Base-by-base conservation (phyloP, 2,329 filamentous ascomycete genomes). In the Fusarium nodosum region DNA sequence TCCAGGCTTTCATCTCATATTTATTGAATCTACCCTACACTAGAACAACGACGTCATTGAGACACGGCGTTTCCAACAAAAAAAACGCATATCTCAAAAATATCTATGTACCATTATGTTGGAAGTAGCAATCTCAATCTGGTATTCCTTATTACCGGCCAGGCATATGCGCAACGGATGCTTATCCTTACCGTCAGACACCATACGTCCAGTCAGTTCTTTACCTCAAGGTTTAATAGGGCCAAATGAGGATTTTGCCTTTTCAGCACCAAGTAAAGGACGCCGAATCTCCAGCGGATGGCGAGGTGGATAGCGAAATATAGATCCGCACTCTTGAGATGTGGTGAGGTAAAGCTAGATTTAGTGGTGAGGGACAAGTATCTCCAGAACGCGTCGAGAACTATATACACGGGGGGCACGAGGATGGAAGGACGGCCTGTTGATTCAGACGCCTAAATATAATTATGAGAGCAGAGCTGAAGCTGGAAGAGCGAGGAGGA, bases 1-100 rank as follows among this genome's bases (percentile, higher is more conserved):
- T 15, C 18, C 12, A 30, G 22, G n/a, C 13, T 45, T 34, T 18
- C 6, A n/a, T 33, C 7, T 42, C 31, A 26, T 52, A 4, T 55
- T 30, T 13, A 22, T 42, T 16, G 3, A 39, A 31, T 16, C 24
- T 69, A 69, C 67, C 67, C 67, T 69, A 9, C 20, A 68, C 44
- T 18, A 53, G n/a, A 46, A 16, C 24, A 5, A 34, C 58, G 39
- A 69, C 63, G 67, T 60, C 67, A 71, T 63, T 47, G 33, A 68
- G 26, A 50, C 41, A 51, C 26, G n/a, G 20, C 53, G 24, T 26
- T 50, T 62, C 18, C 55, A 15, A 11, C 39, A 50, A 59, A 48
- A 59, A 48, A 52, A 58, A 68, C 44, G 42, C 28, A 16, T 55
- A n/a, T 39, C 26, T 52, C 30, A 46, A 20, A 15, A 52, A 30